Conservation (phyloP, 2,329 filamentous ascomycete genomes). For the Thielaviopsis punctulata region DNA sequence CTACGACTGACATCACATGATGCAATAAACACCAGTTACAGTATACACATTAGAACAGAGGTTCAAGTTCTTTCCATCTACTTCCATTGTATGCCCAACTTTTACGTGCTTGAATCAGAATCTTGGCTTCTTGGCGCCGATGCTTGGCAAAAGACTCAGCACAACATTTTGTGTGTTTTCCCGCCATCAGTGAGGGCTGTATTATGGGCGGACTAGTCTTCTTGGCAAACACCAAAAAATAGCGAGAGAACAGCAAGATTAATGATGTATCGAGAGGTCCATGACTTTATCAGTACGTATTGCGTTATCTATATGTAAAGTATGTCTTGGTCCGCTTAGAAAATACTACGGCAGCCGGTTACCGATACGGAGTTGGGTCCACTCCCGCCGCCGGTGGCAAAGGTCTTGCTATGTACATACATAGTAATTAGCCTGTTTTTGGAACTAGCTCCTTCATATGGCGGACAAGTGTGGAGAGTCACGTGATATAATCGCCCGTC, state of each 20-base stretch:
- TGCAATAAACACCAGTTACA: no score
- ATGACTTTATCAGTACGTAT: not conserved
- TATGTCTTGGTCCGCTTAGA: not conserved
- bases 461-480: not conserved
- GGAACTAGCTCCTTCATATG: no score
- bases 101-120: not conserved
- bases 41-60: no score
- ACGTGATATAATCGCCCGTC: not conserved
- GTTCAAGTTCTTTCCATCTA: not conserved
- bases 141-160: slow-evolving; percentile 7
- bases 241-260: not conserved
- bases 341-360: not conserved
- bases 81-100: not conserved
- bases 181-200: not conserved
- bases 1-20: no score
- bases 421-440: no score
- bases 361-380: not conserved
- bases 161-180: not conserved
- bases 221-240: not conserved
- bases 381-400: not conserved
- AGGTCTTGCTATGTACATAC: no score
- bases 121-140: slow-evolving; percentile 11
- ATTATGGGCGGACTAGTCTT: not conserved
- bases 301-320: not conserved
- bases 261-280: not conserved